These are phyloP conservation scores for Cucurbita moschata DNA, from an alignment of 306 rosid species.

Conservation along the genomic window DNA sequence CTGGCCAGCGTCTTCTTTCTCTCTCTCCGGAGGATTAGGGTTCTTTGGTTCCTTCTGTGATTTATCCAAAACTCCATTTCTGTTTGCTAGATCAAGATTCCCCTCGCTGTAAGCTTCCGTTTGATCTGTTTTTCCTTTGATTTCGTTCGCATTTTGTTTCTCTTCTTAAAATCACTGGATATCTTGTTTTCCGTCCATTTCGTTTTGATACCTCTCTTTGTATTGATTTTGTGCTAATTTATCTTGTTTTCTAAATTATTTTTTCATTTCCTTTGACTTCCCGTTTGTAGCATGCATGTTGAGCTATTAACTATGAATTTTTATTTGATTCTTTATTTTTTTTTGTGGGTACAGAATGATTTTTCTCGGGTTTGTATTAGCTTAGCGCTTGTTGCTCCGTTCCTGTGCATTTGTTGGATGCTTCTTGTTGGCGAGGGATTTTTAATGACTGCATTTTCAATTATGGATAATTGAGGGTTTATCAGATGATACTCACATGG, in stretches of 20 bases:
- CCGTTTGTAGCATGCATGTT: background rate
- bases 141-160: background rate
- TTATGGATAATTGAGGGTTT: background rate
- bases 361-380: background rate
- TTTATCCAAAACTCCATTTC: background rate
- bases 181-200: background rate
- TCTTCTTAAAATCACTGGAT: background rate
- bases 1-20: background rate
- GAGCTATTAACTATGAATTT: background rate
- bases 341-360: background rate
- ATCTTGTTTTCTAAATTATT: background rate
- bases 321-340: background rate
- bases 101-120: slow-evolving; percentile 31
- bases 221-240: background rate
- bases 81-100: slow-evolving; percentile 43
- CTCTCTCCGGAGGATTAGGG: slow-evolving; percentile 30
- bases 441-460: background rate
- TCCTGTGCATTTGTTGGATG: background rate
- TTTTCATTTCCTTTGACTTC: background rate
- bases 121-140: slow-evolving; percentile 12
- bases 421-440: background rate
- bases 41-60: slow-evolving; percentile 21
- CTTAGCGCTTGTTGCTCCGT: background rate
- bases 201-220: background rate
- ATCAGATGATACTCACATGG: background rate